phyloP scores from a whole-genome alignment of 345 rosid species.

The Dipteronia dyeriana region DNA sequence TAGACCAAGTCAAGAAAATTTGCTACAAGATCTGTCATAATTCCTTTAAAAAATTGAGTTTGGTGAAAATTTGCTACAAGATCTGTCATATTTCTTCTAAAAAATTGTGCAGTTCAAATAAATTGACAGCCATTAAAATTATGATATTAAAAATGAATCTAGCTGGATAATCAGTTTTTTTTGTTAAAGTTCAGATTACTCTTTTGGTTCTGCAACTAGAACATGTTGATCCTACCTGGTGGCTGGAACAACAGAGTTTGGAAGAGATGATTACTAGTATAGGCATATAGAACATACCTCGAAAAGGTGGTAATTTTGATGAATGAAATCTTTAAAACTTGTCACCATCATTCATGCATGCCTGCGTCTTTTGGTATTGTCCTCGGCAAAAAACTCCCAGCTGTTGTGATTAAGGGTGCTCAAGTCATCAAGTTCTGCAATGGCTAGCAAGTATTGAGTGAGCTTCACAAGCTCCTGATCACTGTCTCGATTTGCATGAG shows the following conservation, averaged over 20 bases:
- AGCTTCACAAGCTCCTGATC: slow-evolving; percentile 89
- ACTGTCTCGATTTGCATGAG: slow-evolving; percentile 79
- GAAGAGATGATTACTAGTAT: slow-evolving; percentile 8
- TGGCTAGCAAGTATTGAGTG: slow-evolving; percentile 79
- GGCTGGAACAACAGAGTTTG: not conserved
- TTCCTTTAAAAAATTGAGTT: not conserved
- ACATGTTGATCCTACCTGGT: not conserved
- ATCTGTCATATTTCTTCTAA: not conserved
- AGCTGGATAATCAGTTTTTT: not conserved
- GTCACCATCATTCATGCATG: slow-evolving; percentile 38
- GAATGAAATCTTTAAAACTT: slow-evolving; percentile 16
- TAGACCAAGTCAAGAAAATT: not conserved
- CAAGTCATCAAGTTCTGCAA: slow-evolving; percentile 80
- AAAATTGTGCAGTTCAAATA: not conserved
- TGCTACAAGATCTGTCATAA: not conserved
- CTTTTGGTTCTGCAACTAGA: not conserved
- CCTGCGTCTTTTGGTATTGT: slow-evolving; percentile 68
- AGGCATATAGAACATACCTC: slow-evolving; percentile 24
- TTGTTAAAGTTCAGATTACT: not conserved
- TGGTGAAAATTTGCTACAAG: not conserved
- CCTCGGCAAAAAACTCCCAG: slow-evolving; percentile 75
- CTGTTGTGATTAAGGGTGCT: slow-evolving; percentile 68
- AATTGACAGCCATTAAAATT: not conserved
- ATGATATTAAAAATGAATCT: not conserved
- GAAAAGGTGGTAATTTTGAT: slow-evolving; percentile 12